phyloP scores from a whole-genome alignment of 1,139 yeast genomes.

The Debaryomyces singareniensis region DNA sequence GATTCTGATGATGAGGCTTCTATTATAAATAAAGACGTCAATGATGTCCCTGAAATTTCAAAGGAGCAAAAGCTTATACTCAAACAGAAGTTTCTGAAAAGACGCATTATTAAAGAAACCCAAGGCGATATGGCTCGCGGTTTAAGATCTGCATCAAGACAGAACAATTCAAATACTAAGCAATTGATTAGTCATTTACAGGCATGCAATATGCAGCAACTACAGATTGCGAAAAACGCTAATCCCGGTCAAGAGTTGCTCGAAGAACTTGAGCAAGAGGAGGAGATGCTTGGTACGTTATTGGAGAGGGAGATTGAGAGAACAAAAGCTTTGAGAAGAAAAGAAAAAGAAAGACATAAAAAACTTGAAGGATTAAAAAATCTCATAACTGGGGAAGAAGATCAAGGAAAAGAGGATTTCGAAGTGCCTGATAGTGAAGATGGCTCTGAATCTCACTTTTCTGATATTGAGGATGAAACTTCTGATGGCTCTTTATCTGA shows the following conservation, averaged over 20 bases:
- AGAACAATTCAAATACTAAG: conserved; percentile 6
- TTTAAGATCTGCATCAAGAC: conserved; percentile 5
- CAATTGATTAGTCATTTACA: conserved; percentile 22
- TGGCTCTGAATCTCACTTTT: conserved; percentile 12
- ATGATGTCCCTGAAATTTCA: conserved; percentile 25
- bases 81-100: conserved; percentile 29
- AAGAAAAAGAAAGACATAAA: conserved; percentile 42
- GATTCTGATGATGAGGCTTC: conserved; percentile 12
- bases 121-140: conserved; percentile 9
- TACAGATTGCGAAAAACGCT: conserved; percentile 17
- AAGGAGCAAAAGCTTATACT: conserved; percentile 31
- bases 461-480: conserved; percentile 13
- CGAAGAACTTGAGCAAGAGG: conserved; percentile 35
- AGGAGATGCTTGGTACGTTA: conserved; percentile 41
- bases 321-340: conserved; percentile 43
- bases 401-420: conserved; percentile 14
- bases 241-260: conserved; percentile 26
- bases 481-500: neutral
- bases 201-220: conserved; percentile 31
- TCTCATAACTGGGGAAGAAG: conserved; percentile 8
- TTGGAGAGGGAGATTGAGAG: conserved; percentile 60
- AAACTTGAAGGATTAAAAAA: conserved; percentile 18
- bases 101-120: conserved; percentile 8
- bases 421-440: conserved; percentile 19
- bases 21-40: conserved; percentile 6